Evolutionary conservation across 2,329 filamentous ascomycete species (phyloP), one percentile per base, ranked within the genome.

Genomic region (Colletotrichum sublineola): DNA sequence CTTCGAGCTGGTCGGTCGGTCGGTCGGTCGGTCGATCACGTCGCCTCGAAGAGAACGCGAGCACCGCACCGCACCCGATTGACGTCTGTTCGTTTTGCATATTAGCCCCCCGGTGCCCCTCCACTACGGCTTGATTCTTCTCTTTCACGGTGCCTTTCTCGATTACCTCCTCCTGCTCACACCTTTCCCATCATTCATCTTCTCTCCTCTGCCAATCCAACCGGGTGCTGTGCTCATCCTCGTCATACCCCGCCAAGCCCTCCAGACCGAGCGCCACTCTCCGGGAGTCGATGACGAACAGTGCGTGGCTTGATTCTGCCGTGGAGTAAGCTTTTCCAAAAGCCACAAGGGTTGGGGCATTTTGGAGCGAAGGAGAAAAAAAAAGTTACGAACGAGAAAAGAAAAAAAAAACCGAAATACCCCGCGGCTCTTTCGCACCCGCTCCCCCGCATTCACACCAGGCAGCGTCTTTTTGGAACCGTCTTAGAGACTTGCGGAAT

Each of bases 21-120:
- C 69, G 60, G 44, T 57, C 57, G 57, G 48, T 72, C 65, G 69
- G 53, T 56, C 69, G 69, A 69, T 72, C 69, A 68, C 44, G 65
- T 56, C 44, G 64, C 36, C 58, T 67, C 52, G 31, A 53, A 29
- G 64, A 5, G 57, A 63, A 55, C 42, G 62, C 53, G 15, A 36
- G 33, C 40, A 24, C 24, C 24, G 24, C 15, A 46, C 44, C 20
- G 44, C 48, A 46, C 38, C 48, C 68, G 2, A 58, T 71, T 52
- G 57, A 40, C 58, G 57, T 68, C 60, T 60, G 50, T 48, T 53
- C 65, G 53, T 68, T 58, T 67, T 69, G 46, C 69, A 72, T 72
- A 72, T 72, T 68, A 72, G 69, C 53, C 66, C 72, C 68, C 50
- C 58, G 63, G 20, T 71, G 57, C 58, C 63, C 68, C 71, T 71